These are phyloP conservation scores for Fonsecaea pugnacius DNA, from an alignment of 2,329 filamentous ascomycete genomes.

Conservation along the genomic window DNA sequence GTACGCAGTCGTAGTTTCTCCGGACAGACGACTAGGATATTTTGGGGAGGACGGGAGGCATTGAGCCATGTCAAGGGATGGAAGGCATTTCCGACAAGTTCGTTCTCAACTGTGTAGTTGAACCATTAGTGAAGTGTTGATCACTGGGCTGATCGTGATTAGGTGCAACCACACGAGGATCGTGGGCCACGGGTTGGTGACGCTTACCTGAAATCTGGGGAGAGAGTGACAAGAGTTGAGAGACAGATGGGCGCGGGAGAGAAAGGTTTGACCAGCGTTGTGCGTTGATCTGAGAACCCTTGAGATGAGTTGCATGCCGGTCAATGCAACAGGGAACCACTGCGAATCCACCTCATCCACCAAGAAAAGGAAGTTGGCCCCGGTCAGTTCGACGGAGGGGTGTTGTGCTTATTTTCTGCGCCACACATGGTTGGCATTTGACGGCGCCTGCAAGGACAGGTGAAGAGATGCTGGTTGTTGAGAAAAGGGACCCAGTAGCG, in stretches of 20 bases:
- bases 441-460: constrained; percentile 1
- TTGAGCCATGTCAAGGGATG: neutral
- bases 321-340: neutral
- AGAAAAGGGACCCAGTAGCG: neutral
- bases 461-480: neutral
- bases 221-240: neutral
- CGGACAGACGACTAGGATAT: neutral
- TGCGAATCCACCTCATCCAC: neutral
- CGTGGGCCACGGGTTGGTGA: neutral
- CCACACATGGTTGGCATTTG: constrained; percentile 8
- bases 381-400: neutral
- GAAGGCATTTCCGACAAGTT: constrained; percentile 12
- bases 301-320: constrained; percentile 27
- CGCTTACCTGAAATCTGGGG: constrained; percentile 19
- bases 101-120: neutral
- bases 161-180: constrained; percentile 1
- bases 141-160: constrained; percentile 13
- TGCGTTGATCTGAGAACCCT: constrained; percentile 31
- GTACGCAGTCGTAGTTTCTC: constrained; percentile 1
- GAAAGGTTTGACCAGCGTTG: neutral
- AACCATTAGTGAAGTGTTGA: neutral
- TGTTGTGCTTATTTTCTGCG: constrained; percentile 5
- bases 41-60: neutral
- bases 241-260: constrained; percentile 7
- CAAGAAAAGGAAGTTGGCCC: neutral